phyloP scores from a whole-genome alignment of 176 grass and related monocot genomes.

The Eleusine indica region DNA sequence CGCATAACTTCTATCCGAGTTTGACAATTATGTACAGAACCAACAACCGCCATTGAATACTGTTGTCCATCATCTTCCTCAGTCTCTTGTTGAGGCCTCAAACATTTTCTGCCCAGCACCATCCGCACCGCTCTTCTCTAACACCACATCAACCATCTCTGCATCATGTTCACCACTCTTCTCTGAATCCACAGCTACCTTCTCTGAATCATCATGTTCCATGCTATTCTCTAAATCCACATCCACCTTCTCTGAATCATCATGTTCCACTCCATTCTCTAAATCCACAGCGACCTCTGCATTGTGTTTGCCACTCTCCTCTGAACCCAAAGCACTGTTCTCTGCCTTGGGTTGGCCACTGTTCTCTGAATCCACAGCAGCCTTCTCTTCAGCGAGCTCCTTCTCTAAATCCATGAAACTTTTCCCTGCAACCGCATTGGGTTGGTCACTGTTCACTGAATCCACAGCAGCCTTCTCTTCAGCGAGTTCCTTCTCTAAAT shows the following conservation, averaged over 20 bases:
- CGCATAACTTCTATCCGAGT: background rate
- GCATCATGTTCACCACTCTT: background rate
- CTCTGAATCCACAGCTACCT: constrained; percentile 1
- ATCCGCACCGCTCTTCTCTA: constrained; percentile 10
- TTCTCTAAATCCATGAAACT: background rate
- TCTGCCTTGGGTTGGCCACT: background rate
- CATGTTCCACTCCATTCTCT: background rate
- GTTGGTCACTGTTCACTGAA: background rate
- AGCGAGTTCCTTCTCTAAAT: background rate
- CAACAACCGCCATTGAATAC: background rate
- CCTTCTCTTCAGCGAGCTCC: no score
- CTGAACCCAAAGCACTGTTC: background rate
- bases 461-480: background rate
- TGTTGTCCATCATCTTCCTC: constrained; percentile 12
- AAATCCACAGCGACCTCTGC: background rate
- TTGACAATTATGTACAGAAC: constrained; percentile 46
- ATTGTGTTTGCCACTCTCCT: background rate
- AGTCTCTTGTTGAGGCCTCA: background rate
- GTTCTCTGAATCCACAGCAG: background rate
- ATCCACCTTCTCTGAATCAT: background rate
- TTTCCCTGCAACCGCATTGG: background rate
- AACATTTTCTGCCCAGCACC: background rate
- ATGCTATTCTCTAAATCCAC: background rate
- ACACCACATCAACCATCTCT: background rate
- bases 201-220: background rate